phyloP scores from a whole-genome alignment of 1,139 yeast species.

The Protomyces pachydermus region DNA sequence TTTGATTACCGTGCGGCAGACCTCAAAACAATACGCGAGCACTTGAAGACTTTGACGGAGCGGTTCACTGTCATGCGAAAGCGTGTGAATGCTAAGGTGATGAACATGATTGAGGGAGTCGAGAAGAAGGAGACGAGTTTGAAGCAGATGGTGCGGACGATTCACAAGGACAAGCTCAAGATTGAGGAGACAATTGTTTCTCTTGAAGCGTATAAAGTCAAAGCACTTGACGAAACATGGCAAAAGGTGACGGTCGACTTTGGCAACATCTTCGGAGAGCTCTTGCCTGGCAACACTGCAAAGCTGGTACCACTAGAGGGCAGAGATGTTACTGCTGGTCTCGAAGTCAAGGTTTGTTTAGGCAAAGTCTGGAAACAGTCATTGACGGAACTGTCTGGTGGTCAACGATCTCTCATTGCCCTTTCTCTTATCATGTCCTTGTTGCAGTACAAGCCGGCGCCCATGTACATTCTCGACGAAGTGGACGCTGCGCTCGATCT shows the following conservation, averaged over 20 bases:
- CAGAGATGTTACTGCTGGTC: constrained; percentile 79
- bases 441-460: constrained; percentile 93
- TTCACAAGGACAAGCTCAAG: constrained; percentile 83
- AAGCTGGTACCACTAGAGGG: constrained; percentile 78
- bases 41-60: constrained; percentile 55
- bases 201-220: constrained; percentile 78
- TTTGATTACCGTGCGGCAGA: constrained; percentile 51
- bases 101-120: constrained; percentile 90
- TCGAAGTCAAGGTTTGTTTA: constrained; percentile 83
- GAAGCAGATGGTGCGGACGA: constrained; percentile 75
- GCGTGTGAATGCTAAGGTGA: constrained; percentile 79
- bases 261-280: constrained; percentile 85
- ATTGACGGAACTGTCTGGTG: constrained; percentile 91
- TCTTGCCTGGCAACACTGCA: constrained; percentile 85
- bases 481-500: constrained; percentile 97
- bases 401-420: constrained; percentile 91
- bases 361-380: constrained; percentile 97
- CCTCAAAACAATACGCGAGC: constrained; percentile 56
- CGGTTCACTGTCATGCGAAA: constrained; percentile 71
- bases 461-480: constrained; percentile 94
- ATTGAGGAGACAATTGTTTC: constrained; percentile 85
- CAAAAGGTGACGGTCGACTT: constrained; percentile 79
- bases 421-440: constrained; percentile 74
- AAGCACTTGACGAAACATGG: constrained; percentile 79
- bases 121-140: constrained; percentile 81